Conservation (phyloP, 78 protist genomes). For the slime mould (Dictyostelium discoideum) region DNA sequence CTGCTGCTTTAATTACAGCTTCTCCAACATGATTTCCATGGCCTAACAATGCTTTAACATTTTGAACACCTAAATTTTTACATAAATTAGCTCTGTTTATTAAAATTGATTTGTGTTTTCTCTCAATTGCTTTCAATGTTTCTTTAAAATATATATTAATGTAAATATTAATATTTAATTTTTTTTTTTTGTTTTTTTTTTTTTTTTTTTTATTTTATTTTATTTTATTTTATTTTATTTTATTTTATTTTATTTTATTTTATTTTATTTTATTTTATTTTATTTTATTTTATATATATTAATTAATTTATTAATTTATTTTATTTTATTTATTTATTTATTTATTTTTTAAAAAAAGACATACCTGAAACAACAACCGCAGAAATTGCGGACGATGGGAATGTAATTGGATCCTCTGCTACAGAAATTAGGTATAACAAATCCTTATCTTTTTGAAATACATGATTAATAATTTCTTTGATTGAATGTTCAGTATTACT, state of each 20-base stretch:
- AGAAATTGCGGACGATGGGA: slow-evolving; percentile 58
- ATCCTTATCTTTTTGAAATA: slow-evolving; percentile 44
- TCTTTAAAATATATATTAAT: background rate
- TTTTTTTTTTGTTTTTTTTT: background rate
- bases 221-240: too few relatives aligned
- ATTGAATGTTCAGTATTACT: slow-evolving; percentile 2
- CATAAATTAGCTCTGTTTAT: slow-evolving; percentile 19
- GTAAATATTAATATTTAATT: background rate
- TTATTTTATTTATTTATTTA: too few relatives aligned
- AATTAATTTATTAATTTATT: too few relatives aligned
- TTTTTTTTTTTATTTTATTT: too few relatives aligned
- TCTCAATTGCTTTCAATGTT: slow-evolving; percentile 48
- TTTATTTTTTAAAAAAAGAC: background rate
- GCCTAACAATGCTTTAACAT: slow-evolving; percentile 53
- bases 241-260: too few relatives aligned
- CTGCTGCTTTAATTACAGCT: slow-evolving; percentile 45
- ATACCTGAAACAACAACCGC: slow-evolving; percentile 48
- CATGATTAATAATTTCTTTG: slow-evolving; percentile 10
- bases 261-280: too few relatives aligned
- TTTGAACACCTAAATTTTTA: slow-evolving; percentile 21
- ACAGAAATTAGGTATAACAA: slow-evolving; percentile 15
- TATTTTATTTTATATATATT: too few relatives aligned
- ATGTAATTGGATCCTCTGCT: slow-evolving; percentile 39
- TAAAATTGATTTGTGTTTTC: slow-evolving; percentile 27
- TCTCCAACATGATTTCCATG: slow-evolving; percentile 80